A percentile compares a stretch with the other conserved stretches of the same genome.
phyloP scores from a whole-genome alignment of 495 filamentous ascomycete species.

The Hypoxylon lienhwacheense region DNA sequence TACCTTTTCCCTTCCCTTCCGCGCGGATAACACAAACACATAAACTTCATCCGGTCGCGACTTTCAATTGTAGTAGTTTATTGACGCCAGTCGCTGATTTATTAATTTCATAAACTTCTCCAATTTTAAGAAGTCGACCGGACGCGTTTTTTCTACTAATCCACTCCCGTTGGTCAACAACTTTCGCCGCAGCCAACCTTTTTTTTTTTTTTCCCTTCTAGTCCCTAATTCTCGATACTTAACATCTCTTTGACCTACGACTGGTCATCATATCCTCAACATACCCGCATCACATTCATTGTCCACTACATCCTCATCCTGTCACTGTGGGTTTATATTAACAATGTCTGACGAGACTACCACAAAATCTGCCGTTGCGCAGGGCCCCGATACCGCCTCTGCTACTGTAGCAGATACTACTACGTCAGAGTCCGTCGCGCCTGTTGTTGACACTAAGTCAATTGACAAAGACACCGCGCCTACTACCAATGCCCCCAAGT shows the following conservation, averaged over 20 bases:
- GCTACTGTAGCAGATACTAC: constrained; percentile 8
- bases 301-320: background rate
- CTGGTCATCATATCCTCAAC: constrained; percentile 8
- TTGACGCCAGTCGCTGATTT: constrained; percentile 21
- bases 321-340: constrained; percentile 7
- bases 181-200: constrained; percentile 29
- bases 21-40: constrained; percentile 1
- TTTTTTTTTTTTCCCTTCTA: constrained; percentile 9
- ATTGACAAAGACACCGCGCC: constrained; percentile 22
- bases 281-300: constrained; percentile 21
- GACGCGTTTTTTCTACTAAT: constrained; percentile 39
- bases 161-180: constrained; percentile 29
- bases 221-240: background rate
- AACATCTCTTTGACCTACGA: background rate
- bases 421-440: constrained; percentile 33
- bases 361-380: constrained; percentile 35
- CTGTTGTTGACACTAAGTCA: constrained; percentile 30
- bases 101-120: constrained; percentile 26
- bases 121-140: constrained; percentile 30
- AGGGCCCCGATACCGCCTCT: constrained; percentile 20
- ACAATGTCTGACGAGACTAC: constrained; percentile 38
- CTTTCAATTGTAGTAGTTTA: constrained; percentile 27
- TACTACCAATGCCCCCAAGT: constrained; percentile 13
- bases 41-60: constrained; percentile 22
- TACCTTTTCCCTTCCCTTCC: constrained; percentile 3